Percentiles rank a stretch among this genome's conserved stretches.
These are phyloP conservation scores for Penicillium angulare DNA, from an alignment of 495 filamentous ascomycete species.

Conservation along the genomic window DNA sequence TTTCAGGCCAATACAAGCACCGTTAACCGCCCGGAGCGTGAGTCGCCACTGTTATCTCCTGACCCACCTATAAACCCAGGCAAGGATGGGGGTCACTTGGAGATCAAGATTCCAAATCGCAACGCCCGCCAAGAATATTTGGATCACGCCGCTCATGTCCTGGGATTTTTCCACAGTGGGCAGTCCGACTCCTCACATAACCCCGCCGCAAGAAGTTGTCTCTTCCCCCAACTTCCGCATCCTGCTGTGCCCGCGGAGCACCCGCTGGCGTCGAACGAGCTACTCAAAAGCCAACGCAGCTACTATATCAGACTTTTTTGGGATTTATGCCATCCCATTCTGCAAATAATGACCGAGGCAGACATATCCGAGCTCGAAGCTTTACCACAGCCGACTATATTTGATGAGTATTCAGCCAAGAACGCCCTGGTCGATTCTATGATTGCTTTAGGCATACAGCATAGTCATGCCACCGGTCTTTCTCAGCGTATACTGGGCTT, in stretches of 20 bases:
- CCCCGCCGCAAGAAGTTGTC: neutral
- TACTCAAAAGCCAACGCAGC: neutral
- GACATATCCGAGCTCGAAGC: slow-evolving; percentile 1
- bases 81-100: neutral
- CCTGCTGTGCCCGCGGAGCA: neutral
- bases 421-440: slow-evolving; percentile 4
- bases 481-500: slow-evolving; percentile 1
- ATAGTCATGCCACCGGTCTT: slow-evolving; percentile 4
- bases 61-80: neutral
- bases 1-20: neutral
- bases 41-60: neutral
- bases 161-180: slow-evolving; percentile 3
- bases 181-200: slow-evolving; percentile 1
- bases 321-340: slow-evolving; percentile 2
- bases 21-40: neutral
- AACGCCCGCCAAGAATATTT: slow-evolving; percentile 2
- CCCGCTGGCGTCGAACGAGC: slow-evolving; percentile 1
- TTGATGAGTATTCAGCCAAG: slow-evolving; percentile 2
- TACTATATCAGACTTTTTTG: slow-evolving; percentile 3
- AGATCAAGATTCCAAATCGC: neutral
- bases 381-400: slow-evolving; percentile 1
- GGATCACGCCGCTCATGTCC: slow-evolving; percentile 1
- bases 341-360: slow-evolving; percentile 1
- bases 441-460: slow-evolving; percentile 6
- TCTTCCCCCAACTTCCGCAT: slow-evolving; percentile 5